Evolutionary conservation across 108 stramenopile species (phyloP).

Genomic region (Chaetoceros muelleri): DNA sequence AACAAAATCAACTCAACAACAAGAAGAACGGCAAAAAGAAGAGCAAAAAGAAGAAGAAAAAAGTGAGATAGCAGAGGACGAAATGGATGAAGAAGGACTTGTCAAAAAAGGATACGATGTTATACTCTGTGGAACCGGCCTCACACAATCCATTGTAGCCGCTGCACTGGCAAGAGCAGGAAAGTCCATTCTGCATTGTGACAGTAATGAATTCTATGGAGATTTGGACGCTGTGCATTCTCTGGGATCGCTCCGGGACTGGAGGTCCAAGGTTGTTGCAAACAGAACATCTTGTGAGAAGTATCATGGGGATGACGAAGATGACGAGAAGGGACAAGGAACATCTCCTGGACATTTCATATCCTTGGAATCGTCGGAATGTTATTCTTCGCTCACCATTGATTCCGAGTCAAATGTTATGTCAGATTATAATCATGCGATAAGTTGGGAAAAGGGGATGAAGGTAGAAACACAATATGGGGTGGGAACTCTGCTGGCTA

Average conservation of each 20-base stretch:
- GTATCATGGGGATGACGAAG: not conserved
- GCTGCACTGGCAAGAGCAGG: slow-evolving; percentile 67
- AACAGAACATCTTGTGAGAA: not conserved
- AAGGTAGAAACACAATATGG: slow-evolving; percentile 28
- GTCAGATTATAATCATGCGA: not conserved
- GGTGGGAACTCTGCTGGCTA: slow-evolving; percentile 10
- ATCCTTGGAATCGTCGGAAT: not conserved
- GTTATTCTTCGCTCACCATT: not conserved
- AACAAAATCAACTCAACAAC: no score
- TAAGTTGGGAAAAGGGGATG: not conserved
- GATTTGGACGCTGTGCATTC: slow-evolving; percentile 50
- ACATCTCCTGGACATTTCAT: not conserved
- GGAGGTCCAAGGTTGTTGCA: slow-evolving; percentile 11
- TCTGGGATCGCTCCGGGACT: not conserved
- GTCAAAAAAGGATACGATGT: slow-evolving; percentile 44
- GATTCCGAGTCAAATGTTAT: not conserved
- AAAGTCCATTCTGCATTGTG: slow-evolving; percentile 63
- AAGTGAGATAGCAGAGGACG: not conserved
- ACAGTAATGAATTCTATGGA: slow-evolving; percentile 66
- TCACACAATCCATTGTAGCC: slow-evolving; percentile 64
- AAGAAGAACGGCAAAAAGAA: not conserved
- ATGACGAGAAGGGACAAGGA: not conserved
- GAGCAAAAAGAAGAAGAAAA: not conserved
- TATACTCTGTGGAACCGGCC: slow-evolving; percentile 63
- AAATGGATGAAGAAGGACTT: slow-evolving; percentile 27